Conservation (phyloP, 108 stramenopile genomes). For the Cyclostephanos invisitatus region DNA sequence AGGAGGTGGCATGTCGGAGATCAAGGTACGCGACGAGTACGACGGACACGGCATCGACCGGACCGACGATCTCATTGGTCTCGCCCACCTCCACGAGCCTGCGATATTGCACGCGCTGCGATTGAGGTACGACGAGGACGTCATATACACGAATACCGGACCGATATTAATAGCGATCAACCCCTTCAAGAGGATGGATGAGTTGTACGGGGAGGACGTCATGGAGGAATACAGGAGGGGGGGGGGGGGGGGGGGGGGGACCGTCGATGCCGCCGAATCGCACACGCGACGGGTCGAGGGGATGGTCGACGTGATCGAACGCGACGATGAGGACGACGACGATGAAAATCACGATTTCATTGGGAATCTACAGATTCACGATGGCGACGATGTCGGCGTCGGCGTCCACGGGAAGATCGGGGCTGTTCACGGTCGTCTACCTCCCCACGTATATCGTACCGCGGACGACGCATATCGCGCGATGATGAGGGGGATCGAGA, state of each 20-base stretch:
- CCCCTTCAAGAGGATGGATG: slow-evolving; percentile 58
- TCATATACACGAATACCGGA: slow-evolving; percentile 70
- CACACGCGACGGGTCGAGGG: slow-evolving; percentile 3
- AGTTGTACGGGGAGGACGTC: slow-evolving; percentile 36
- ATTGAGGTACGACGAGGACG: slow-evolving; percentile 46
- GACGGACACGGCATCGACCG: slow-evolving; percentile 17
- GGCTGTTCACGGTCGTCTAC: slow-evolving; percentile 29
- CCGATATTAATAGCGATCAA: slow-evolving; percentile 71
- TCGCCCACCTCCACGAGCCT: slow-evolving; percentile 50
- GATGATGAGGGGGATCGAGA: slow-evolving; percentile 66
- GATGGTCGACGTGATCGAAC: background rate
- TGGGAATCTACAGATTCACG: too few relatives aligned
- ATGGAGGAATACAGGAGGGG: slow-evolving; percentile 40
- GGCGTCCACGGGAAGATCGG: too few relatives aligned
- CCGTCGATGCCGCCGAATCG: too few relatives aligned
- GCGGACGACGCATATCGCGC: slow-evolving; percentile 80
- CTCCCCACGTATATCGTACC: slow-evolving; percentile 81
- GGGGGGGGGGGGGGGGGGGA: slow-evolving; percentile 19
- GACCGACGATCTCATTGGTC: slow-evolving; percentile 44
- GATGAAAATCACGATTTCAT: slow-evolving; percentile 10
- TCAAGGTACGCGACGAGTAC: background rate
- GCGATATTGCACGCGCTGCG: slow-evolving; percentile 51
- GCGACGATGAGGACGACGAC: background rate
- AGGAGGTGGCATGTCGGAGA: background rate
- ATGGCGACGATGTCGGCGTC: slow-evolving; percentile 4